phyloP scores from a whole-genome alignment of 140 eudicot species.

The Senecio squalidus region DNA sequence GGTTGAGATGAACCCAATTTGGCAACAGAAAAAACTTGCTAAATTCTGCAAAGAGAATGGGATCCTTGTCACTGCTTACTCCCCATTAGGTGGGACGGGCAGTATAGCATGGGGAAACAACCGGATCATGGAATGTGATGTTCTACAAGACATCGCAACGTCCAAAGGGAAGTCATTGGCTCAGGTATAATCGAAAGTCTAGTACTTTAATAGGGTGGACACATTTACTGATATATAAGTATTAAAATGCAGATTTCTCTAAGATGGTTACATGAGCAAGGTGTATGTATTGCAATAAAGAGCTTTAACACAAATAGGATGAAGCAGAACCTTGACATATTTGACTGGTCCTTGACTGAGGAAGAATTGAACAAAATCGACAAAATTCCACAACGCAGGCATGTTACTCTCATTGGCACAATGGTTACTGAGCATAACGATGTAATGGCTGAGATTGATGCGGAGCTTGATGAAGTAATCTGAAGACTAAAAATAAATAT shows the following conservation, averaged over 20 bases:
- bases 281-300: constrained; percentile 28
- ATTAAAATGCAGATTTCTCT: constrained; percentile 25
- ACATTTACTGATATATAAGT: neutral
- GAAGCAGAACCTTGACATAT: constrained; percentile 37
- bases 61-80: constrained; percentile 44
- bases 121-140: constrained; percentile 33
- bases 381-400: constrained; percentile 40
- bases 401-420: constrained; percentile 1
- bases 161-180: constrained; percentile 42
- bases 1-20: constrained; percentile 66
- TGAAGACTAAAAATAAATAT: neutral
- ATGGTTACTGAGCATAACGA: constrained; percentile 10
- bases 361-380: constrained; percentile 32
- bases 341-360: constrained; percentile 38
- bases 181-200: constrained; percentile 29
- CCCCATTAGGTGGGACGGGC: constrained; percentile 49
- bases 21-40: constrained; percentile 50
- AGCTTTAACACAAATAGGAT: constrained; percentile 42
- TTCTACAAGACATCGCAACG: constrained; percentile 42
- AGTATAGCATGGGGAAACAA: constrained; percentile 43
- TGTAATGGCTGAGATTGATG: constrained; percentile 25
- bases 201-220: neutral
- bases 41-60: constrained; percentile 42
- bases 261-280: constrained; percentile 49
- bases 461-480: constrained; percentile 10